Percentiles rank a stretch among this genome's conserved stretches.
phyloP scores from a whole-genome alignment of 2,329 filamentous ascomycete species.

The Pestalotiopsis sp. region DNA sequence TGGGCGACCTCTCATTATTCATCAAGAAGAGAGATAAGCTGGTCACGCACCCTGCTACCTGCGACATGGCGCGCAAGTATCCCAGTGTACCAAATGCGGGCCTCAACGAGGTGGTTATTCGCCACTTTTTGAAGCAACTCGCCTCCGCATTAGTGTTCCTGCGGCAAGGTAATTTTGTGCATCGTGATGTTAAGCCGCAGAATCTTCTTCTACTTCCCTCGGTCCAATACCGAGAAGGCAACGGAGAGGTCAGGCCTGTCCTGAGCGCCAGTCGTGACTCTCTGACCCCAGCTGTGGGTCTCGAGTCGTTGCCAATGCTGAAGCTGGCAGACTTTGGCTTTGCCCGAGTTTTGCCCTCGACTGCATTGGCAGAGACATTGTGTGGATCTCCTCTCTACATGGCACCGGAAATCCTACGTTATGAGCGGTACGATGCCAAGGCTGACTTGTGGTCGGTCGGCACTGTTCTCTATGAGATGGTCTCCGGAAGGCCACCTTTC shows the following conservation, averaged over 20 bases:
- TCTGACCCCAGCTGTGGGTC: constrained; percentile 76
- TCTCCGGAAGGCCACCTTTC: constrained; percentile 87
- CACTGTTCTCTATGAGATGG: constrained; percentile 95
- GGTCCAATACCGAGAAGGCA: constrained; percentile 66
- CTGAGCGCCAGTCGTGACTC: constrained; percentile 79
- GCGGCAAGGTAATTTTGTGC: constrained; percentile 82
- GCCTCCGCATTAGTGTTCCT: constrained; percentile 90
- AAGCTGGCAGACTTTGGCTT: constrained; percentile 99
- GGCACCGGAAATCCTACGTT: constrained; percentile 96
- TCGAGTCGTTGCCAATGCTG: constrained; percentile 88
- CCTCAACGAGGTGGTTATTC: constrained; percentile 94
- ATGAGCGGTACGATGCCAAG: constrained; percentile 96
- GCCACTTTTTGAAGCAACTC: constrained; percentile 95
- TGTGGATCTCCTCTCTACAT: constrained; percentile 98
- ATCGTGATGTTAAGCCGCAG: constrained; percentile 96
- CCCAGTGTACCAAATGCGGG: constrained; percentile 81
- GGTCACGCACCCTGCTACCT: constrained; percentile 76
- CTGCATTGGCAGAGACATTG: constrained; percentile 90
- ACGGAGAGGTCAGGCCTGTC: constrained; percentile 67
- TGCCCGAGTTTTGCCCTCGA: constrained; percentile 85
- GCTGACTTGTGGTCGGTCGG: constrained; percentile 98
- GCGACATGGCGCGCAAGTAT: constrained; percentile 92
- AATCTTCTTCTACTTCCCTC: constrained; percentile 91
- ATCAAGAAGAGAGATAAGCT: constrained; percentile 92
- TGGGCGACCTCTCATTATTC: constrained; percentile 92